phyloP scores from a whole-genome alignment of 371 early-diverging fungal species.

The Spraguea lophii region DNA sequence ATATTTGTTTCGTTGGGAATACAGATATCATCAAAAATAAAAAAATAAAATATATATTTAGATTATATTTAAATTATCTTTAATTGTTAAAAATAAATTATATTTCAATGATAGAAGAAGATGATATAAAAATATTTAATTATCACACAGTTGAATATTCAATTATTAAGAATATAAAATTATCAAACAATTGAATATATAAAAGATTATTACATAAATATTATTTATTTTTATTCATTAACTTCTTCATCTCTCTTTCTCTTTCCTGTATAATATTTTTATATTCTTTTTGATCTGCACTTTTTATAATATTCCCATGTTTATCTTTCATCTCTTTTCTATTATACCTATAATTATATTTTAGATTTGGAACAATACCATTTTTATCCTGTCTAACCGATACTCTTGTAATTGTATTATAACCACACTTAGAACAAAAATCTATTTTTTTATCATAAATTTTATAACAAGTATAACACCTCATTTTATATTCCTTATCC shows the following conservation, averaged over 20 bases:
- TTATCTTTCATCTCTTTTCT: conserved; percentile 11
- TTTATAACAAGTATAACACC: conserved; percentile 30
- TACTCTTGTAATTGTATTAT: conserved; percentile 30
- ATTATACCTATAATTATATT: conserved; percentile 19
- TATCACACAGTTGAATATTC: too few species aligned
- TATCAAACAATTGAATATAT: too few species aligned
- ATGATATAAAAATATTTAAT: too few species aligned
- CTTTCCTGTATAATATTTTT: conserved; percentile 1
- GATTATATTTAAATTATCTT: too few species aligned
- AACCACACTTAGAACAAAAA: conserved; percentile 34
- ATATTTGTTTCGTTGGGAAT: too few species aligned
- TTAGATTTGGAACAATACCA: conserved; percentile 5
- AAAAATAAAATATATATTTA: too few species aligned
- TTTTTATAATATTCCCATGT: conserved; percentile 12
- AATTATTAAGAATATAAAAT: too few species aligned
- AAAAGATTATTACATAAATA: too few species aligned
- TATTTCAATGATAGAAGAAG: too few species aligned
- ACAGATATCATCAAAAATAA: too few species aligned
- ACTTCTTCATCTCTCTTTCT: neutral
- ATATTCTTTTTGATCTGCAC: conserved; percentile 24
- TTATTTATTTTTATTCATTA: too few species aligned
- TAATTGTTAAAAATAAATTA: too few species aligned
- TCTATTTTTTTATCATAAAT: conserved; percentile 19
- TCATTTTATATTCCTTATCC: conserved; percentile 11
- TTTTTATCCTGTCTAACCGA: conserved; percentile 9